phyloP scores from a whole-genome alignment of 2,329 filamentous ascomycete genomes.

The Ophiostoma sp. region DNA sequence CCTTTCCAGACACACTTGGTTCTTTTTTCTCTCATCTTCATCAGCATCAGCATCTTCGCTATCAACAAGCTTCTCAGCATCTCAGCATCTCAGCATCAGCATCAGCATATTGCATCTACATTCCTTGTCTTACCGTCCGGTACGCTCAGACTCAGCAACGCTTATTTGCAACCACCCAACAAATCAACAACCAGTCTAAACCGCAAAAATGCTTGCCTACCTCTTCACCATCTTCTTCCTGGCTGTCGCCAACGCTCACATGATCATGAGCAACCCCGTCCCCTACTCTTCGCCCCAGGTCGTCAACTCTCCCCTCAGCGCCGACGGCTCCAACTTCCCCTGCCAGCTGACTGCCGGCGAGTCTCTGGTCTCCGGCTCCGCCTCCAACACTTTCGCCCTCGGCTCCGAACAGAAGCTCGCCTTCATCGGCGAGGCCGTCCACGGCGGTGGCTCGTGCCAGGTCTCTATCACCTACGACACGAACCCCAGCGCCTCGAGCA shows the following conservation, averaged over 20 bases:
- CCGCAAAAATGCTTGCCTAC: neutral
- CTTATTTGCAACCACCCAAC: neutral
- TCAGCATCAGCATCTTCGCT: slow-evolving; percentile 20
- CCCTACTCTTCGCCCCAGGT: slow-evolving; percentile 49
- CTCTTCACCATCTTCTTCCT: slow-evolving; percentile 43
- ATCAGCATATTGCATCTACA: neutral
- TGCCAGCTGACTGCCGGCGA: slow-evolving; percentile 62
- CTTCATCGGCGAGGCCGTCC: slow-evolving; percentile 68
- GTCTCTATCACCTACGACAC: slow-evolving; percentile 76
- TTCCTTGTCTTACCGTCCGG: slow-evolving; percentile 36
- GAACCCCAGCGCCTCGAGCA: slow-evolving; percentile 57
- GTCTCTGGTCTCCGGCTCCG: slow-evolving; percentile 44
- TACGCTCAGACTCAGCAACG: slow-evolving; percentile 30
- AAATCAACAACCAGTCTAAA: slow-evolving; percentile 10
- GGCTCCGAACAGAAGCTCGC: slow-evolving; percentile 57
- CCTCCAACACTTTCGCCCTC: slow-evolving; percentile 56
- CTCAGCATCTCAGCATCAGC: neutral
- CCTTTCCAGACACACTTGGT: slow-evolving; percentile 6
- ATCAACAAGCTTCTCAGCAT: slow-evolving; percentile 21
- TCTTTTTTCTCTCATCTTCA: slow-evolving; percentile 28
- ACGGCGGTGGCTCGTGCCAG: slow-evolving; percentile 92
- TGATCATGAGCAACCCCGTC: slow-evolving; percentile 63
- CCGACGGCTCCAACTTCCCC: slow-evolving; percentile 64
- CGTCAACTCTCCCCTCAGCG: slow-evolving; percentile 60
- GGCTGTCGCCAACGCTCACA: slow-evolving; percentile 64